A percentile compares a stretch with the other conserved stretches of the same genome.
Evolutionary conservation across 257 asterid genomes (phyloP).

Genomic region (Capsicum baccatum): DNA sequence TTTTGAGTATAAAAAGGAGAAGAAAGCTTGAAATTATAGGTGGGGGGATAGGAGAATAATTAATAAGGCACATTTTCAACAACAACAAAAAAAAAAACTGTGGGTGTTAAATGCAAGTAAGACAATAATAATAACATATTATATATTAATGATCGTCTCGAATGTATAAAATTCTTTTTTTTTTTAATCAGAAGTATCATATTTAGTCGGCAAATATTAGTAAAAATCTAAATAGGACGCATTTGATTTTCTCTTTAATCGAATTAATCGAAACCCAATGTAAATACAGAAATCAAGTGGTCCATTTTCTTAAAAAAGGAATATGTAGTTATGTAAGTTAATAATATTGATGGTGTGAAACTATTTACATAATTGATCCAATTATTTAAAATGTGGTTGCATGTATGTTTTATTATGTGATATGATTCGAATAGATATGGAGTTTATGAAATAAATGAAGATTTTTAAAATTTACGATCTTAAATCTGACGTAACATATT

Average conservation of each 20-base stretch:
- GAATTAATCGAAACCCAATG: not conserved
- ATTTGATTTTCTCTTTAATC: not conserved
- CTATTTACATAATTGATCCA: too few species aligned
- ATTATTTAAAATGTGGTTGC: too few species aligned
- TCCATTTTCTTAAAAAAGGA: too few species aligned
- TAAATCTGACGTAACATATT: too few species aligned
- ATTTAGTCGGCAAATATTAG: not conserved
- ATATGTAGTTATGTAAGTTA: too few species aligned
- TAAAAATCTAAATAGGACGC: not conserved
- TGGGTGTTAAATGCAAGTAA: slow-evolving; percentile 24
- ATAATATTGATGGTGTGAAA: too few species aligned
- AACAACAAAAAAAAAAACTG: not conserved
- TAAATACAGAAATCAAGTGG: not conserved
- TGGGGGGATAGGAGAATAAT: slow-evolving; percentile 9
- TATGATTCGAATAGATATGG: too few species aligned
- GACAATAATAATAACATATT: not conserved
- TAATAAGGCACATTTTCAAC: not conserved
- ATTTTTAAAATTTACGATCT: too few species aligned
- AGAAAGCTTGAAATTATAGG: slow-evolving; percentile 16
- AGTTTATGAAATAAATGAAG: too few species aligned
- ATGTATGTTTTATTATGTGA: too few species aligned
- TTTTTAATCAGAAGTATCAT: not conserved
- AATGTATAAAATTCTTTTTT: not conserved
- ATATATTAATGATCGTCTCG: not conserved
- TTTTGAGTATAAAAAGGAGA: not conserved